A percentile compares a stretch with the other conserved stretches of the same genome.
Evolutionary conservation across 768 basidiomycete species (phyloP).

Genomic region (Leccinum disarticulatum): DNA sequence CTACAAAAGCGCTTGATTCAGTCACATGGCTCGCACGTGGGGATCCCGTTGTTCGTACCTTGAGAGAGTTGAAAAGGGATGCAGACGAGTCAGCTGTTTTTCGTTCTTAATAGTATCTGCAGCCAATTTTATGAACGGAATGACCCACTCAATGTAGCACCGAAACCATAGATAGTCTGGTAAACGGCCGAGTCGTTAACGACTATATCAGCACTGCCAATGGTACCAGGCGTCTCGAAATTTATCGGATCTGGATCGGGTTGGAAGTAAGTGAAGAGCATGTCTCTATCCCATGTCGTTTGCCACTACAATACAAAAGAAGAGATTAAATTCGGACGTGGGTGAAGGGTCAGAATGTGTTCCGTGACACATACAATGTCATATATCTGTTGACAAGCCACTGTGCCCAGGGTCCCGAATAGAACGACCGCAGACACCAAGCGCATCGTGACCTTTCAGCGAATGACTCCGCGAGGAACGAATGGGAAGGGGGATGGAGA

Average conservation of each 20-base stretch:
- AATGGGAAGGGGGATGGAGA: neutral
- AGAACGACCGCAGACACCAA: conserved; percentile 15
- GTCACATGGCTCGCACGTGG: neutral
- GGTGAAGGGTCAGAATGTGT: conserved; percentile 1
- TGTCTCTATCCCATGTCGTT: conserved; percentile 40
- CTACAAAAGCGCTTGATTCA: conserved; percentile 32
- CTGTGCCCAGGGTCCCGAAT: conserved; percentile 23
- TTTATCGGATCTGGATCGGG: conserved; percentile 32
- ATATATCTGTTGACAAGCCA: conserved; percentile 51
- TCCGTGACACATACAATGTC: conserved; percentile 42
- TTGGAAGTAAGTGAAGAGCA: conserved; percentile 32
- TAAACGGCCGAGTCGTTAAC: conserved; percentile 54
- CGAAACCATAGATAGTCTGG: conserved; percentile 68
- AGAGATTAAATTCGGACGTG: neutral
- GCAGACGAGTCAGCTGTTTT: conserved; percentile 70
- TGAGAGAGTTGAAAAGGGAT: conserved; percentile 56
- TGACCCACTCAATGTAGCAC: conserved; percentile 58
- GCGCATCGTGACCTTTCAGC: conserved; percentile 12
- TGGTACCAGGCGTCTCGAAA: conserved; percentile 46
- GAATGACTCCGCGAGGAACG: neutral
- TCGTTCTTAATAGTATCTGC: conserved; percentile 3
- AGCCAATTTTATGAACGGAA: neutral
- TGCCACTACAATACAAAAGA: conserved; percentile 49
- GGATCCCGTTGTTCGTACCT: conserved; percentile 40
- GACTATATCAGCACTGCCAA: conserved; percentile 61